Base-by-base conservation (phyloP, 2,329 filamentous ascomycete genomes). In the Dactylellina haptotyla region DNA sequence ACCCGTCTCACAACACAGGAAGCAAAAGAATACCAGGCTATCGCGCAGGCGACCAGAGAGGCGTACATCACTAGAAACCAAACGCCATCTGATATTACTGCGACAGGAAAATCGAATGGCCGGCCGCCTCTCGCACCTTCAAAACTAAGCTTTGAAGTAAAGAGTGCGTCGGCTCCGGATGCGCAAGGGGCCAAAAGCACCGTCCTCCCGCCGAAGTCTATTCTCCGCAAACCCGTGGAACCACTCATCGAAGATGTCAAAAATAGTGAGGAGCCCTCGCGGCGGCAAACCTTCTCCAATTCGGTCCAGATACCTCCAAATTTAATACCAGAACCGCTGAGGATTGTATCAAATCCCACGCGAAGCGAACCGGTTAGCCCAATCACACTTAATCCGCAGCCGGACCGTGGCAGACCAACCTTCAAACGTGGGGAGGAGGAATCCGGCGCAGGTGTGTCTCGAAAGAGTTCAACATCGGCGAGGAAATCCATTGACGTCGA, bases 11-110 rank as follows among this genome's bases (percentile, higher is more conserved):
- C 69, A 61, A 73, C 69, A 14, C 69, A 73, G 30, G 69, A 73
- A 45, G 69, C 69, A 16, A 73, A 73, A 28, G 69, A 73, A 51
- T 73, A 73, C 54, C 64, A 73, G 50, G 69, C 69, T n/a, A 73
- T 73, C n/a, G 69, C 69, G 4, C 69, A 73, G 41, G 69, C 69
- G 2, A 73, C 69, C 8, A 51, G 69, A 46, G 69, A 73, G 39
- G 69, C 69, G 2, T 57, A 66, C 51, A 56, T 59, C 25, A 61
- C 10, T 34, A 53, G 59, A 54, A 46, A 39, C 18, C 69, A 73
- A n/a, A 43, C 69, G 23, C 54, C 61, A n/a, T 39, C 69, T 3
- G 69, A 73, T 14, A 34, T 54, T 14, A 46, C 69, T 14, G 6
- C 51, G 18, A 25, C 61, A n/a, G 56, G 53, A 8, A 73, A 73